Base-by-base conservation (phyloP, 1,139 yeast species). In the Candida freyschussii region DNA sequence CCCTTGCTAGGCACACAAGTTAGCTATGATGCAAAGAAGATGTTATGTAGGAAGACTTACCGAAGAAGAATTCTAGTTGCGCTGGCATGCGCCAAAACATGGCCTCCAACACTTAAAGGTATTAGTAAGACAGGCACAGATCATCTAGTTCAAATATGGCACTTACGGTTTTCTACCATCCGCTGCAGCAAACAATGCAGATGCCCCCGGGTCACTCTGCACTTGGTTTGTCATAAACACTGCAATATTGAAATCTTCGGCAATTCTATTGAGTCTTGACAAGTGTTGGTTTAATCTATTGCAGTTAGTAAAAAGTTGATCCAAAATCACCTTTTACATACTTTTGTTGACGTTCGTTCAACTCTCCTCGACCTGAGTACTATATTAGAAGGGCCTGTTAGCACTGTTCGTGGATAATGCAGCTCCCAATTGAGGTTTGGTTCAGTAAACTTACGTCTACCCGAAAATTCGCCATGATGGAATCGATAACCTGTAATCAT, bases 171-270 rank as follows among this genome's bases (percentile, higher is more conserved):
- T 75, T 40, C 80, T 62, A 8, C 81, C 79, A 54, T 76, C 82
- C 13, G 77, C 78, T 21, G 77, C 62, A 1, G 81, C 81, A 59
- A 75, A 75, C 34, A 75, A 54, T 3, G 79, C 73, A 34, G 78
- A 72, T 0, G 81, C 82, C 27, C 82, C 82, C 2, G 81, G 81
- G 45, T 75, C 81, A n/a, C 78, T 70, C 50, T 75, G 82, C 9
- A 74, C 80, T 49, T 75, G 81, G 39, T 75, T 75, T 2, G 81
- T 75, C 57, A 75, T 57, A 42, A 75, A 73, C 2, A 74, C 73
- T 0, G 81, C 79, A 24, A 72, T 57, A 40, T 75, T 75, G 49
- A 69, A 75, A 44, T 74, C 80, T 46, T 75, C 81, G 2, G 79
- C 72, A 28, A 74, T 52, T 40, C 78, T 60, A 33, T 67, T 71